Evolutionary conservation across 2,329 filamentous ascomycete species (phyloP).

Genomic region (Claviceps spartinae): DNA sequence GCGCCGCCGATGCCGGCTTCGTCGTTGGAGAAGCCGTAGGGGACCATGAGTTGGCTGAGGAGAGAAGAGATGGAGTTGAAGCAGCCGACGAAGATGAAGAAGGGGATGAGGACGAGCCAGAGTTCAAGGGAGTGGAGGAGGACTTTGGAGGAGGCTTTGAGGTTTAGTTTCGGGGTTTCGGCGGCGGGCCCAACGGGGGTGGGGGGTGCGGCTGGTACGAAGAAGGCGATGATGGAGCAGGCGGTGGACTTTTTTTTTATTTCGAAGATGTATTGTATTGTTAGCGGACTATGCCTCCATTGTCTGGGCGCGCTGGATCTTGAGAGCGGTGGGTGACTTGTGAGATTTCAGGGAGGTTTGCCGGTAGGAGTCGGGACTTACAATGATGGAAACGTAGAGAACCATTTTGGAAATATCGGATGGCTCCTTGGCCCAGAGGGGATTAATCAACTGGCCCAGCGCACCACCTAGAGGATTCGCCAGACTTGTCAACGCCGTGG

Average conservation of each 20-base stretch:
- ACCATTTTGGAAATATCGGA: slow-evolving; percentile 66
- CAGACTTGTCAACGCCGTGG: slow-evolving; percentile 71
- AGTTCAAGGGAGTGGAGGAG: slow-evolving; percentile 52
- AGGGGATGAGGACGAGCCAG: slow-evolving; percentile 72
- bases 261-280: background rate
- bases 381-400: slow-evolving; percentile 71
- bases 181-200: slow-evolving; percentile 62
- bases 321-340: background rate
- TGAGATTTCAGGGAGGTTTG: background rate
- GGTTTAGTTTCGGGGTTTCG: slow-evolving; percentile 39
- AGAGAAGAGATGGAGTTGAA: slow-evolving; percentile 88
- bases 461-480: slow-evolving; percentile 87
- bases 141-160: slow-evolving; percentile 37
- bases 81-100: slow-evolving; percentile 71
- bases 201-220: slow-evolving; percentile 64
- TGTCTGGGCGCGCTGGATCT: background rate
- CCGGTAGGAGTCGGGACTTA: slow-evolving; percentile 26
- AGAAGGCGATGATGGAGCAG: slow-evolving; percentile 61
- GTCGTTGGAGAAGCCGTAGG: slow-evolving; percentile 72
- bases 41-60: slow-evolving; percentile 77
- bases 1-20: slow-evolving; percentile 84
- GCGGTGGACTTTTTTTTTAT: slow-evolving; percentile 19
- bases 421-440: slow-evolving; percentile 54
- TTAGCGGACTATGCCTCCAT: background rate
- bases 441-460: slow-evolving; percentile 74